phyloP scores from a whole-genome alignment of 305 asterid genomes.

The Fraxinus xanthoxyloides region DNA sequence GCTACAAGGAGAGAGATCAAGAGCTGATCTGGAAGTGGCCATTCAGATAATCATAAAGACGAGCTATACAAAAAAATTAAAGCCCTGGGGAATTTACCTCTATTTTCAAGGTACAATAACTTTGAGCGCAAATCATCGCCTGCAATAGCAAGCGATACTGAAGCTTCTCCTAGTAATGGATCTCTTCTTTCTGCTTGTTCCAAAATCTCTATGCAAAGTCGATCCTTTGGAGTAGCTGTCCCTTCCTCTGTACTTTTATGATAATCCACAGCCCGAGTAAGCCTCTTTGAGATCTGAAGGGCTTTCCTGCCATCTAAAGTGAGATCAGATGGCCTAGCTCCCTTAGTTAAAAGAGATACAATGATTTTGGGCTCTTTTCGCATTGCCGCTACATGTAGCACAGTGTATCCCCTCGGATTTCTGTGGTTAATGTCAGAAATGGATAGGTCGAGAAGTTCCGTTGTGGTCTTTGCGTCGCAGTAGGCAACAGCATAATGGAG shows the following conservation, averaged over 20 bases:
- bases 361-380: constrained; percentile 90
- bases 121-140: constrained; percentile 82
- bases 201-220: constrained; percentile 87
- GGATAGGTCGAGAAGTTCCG: constrained; percentile 84
- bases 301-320: constrained; percentile 91
- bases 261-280: constrained; percentile 73
- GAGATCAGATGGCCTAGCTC: constrained; percentile 90
- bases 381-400: constrained; percentile 90
- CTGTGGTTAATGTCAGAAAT: constrained; percentile 80
- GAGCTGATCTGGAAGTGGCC: background rate
- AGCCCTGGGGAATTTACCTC: constrained; percentile 49
- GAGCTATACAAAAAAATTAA: constrained; percentile 13
- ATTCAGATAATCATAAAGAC: background rate
- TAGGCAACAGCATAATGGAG: constrained; percentile 95
- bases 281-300: constrained; percentile 85
- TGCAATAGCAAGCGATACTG: constrained; percentile 90
- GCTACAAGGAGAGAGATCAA: background rate
- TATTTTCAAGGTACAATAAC: constrained; percentile 83
- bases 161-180: constrained; percentile 85
- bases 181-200: constrained; percentile 96
- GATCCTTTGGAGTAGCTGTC: constrained; percentile 70
- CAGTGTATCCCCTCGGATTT: constrained; percentile 80
- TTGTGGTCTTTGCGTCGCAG: constrained; percentile 86
- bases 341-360: constrained; percentile 85
- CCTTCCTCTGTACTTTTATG: constrained; percentile 61